Evolutionary conservation across 2,329 filamentous ascomycete species (phyloP).

Genomic region (Penicillium olsonii): DNA sequence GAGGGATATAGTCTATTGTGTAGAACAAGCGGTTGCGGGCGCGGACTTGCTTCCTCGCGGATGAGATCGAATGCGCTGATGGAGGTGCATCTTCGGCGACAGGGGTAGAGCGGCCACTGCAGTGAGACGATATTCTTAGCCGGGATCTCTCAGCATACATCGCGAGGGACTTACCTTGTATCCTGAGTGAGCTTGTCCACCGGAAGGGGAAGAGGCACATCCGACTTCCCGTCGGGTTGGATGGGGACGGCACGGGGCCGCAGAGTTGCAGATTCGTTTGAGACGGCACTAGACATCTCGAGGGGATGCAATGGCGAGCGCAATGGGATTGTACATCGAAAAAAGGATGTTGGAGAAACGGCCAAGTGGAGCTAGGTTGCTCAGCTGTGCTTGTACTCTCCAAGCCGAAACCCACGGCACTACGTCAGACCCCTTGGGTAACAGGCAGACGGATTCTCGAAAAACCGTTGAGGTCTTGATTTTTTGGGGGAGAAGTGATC

Average conservation of each 20-base stretch:
- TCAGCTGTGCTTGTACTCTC: slow-evolving; percentile 6
- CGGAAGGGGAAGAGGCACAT: slow-evolving; percentile 25
- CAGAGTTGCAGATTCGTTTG: slow-evolving; percentile 29
- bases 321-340: slow-evolving; percentile 20
- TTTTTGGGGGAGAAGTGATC: background rate
- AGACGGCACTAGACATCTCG: slow-evolving; percentile 35
- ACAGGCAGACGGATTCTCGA: slow-evolving; percentile 3
- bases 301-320: slow-evolving; percentile 11
- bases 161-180: slow-evolving; percentile 34
- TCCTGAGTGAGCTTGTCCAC: slow-evolving; percentile 34
- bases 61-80: slow-evolving; percentile 81
- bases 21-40: slow-evolving; percentile 85
- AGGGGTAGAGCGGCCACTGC: slow-evolving; percentile 78
- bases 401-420: slow-evolving; percentile 1
- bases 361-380: background rate
- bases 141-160: background rate
- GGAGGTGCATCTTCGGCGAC: slow-evolving; percentile 89
- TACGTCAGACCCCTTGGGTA: slow-evolving; percentile 7
- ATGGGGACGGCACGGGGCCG: slow-evolving; percentile 37
- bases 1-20: slow-evolving; percentile 84
- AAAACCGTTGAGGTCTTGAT: slow-evolving; percentile 2
- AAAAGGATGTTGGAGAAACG: background rate
- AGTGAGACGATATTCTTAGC: slow-evolving; percentile 3
- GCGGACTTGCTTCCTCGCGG: slow-evolving; percentile 78
- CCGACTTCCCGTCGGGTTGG: slow-evolving; percentile 23